Evolutionary conservation across 2,329 filamentous ascomycete genomes (phyloP).

Genomic region (Magnaporthales sp.): DNA sequence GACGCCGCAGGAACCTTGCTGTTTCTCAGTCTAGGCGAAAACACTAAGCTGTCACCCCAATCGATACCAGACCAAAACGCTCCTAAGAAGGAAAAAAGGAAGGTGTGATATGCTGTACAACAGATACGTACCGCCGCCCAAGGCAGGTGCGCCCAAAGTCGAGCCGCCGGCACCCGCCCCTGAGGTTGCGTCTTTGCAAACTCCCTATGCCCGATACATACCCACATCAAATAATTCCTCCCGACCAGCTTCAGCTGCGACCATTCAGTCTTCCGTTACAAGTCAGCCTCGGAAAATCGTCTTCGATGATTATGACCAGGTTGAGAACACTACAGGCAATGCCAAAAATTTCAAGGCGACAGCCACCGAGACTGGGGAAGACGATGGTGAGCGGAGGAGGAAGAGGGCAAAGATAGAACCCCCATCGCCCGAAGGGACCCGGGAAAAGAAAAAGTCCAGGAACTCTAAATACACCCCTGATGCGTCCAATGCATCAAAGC

Average conservation of each 20-base stretch:
- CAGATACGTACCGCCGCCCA: slow-evolving; percentile 26
- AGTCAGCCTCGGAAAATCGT: slow-evolving; percentile 14
- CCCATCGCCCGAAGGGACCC: slow-evolving; percentile 13
- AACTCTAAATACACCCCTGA: slow-evolving; percentile 8
- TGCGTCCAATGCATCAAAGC: neutral
- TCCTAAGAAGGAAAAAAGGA: neutral
- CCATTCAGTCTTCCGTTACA: neutral
- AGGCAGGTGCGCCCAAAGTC: slow-evolving; percentile 11
- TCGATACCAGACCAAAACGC: neutral
- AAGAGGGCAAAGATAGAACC: slow-evolving; percentile 17
- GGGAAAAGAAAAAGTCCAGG: slow-evolving; percentile 23
- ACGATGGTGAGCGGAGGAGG: slow-evolving; percentile 17
- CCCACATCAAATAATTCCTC: slow-evolving; percentile 8
- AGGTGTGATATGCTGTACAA: slow-evolving; percentile 18
- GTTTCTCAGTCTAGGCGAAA: neutral
- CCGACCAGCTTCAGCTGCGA: slow-evolving; percentile 1
- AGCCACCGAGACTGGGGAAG: slow-evolving; percentile 14
- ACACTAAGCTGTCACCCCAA: neutral
- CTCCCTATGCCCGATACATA: slow-evolving; percentile 10
- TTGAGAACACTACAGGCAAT: slow-evolving; percentile 2
- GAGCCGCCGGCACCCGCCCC: slow-evolving; percentile 8
- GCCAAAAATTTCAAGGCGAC: slow-evolving; percentile 10
- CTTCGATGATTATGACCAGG: slow-evolving; percentile 15
- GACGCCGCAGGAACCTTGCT: neutral
- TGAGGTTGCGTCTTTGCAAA: slow-evolving; percentile 13